Evolutionary conservation across 495 filamentous ascomycete species (phyloP), one percentile per base, ranked within the genome.

Genomic region (Aspergillus leporis): DNA sequence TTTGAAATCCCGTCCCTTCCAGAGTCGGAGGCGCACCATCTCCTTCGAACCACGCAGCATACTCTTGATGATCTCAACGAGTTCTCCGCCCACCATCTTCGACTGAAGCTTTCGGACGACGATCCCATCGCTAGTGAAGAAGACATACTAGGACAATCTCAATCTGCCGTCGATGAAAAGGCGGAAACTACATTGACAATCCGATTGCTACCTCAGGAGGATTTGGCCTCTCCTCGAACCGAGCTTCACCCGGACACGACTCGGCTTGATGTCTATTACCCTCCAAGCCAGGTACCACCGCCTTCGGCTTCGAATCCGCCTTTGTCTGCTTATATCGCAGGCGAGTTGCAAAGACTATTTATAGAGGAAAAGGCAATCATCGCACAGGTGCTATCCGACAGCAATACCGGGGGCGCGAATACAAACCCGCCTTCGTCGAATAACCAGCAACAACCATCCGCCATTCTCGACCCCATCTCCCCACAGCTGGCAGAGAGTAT

Each of bases 331-430:
- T 97, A 90, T 58, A 85, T 98, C 31, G 92, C 93, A 4, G 79
- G 82, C 19, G 86, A 91, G 63, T 80, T 98, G 16, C 87, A 91
- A 57, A 82, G 83, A 4, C 78, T 93, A 9, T 98, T 96, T 64
- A 81, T 84, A 18, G 92, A 97, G 71, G 94, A 98, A 68, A 92
- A 93, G 66, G 89, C 91, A 21, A 91, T 88, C 59, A 90, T 97
- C 58, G 87, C 91, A 10, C 85, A 95, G 61, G 81, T 97, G 30
- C 80, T 98, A 19, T 87, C 87, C 6, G 82, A 70, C 23, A 64
- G 63, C 59, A 67, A 66, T 47, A 48, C 61, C 21, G 61, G 59
- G 18, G 57, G 60, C 34, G 16, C 58, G 5, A 61, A 58, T 18
- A 53, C 50, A 41, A 58, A 61, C 28, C 77, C 79, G 51, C 74